Evolutionary conservation across 2,329 filamentous ascomycete genomes (phyloP), one percentile per base, ranked within the genome.

Genomic region (Pestalotiopsis sp.): DNA sequence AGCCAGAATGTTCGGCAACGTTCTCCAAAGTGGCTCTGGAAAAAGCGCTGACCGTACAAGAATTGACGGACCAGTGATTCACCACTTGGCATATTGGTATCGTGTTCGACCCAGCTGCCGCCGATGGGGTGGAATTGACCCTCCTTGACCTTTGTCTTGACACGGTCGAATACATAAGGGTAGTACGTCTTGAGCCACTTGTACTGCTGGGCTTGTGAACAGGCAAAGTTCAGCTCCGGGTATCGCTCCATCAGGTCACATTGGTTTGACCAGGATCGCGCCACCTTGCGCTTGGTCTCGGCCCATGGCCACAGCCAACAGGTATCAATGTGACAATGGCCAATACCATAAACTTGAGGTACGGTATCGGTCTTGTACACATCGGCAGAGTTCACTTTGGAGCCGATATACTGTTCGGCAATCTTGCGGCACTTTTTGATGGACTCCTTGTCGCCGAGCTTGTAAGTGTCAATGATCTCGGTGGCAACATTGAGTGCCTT

Each of bases 301-400:
- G 92, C 96, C 88, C 94, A 99, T 0, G 96, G 96, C 96, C 96
- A 99, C 45, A 99, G 86, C 96, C 96, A 99, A 81, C 95, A 98
- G 36, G 92, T 97, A 81, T 98, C 96, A 73, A 99, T 99, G 80
- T 99, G 96, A 74, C 96, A 99, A 79, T 99, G 94, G 0, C 96
- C 96, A 72, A 98, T 95, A 45, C 90, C 95, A 74, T 90, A 96
- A 3, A 98, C 93, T 69, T 97, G 86, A 1, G 93, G 89, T 41
- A 92, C 86, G 31, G 91, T 91, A 71, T 90, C 91, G 64, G 86
- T 90, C 55, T 93, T 87, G 77, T 98, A 99, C 11, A 99, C 94
- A 72, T 93, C 90, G 66, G 92, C 86, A 5, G 93, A 95, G 78
- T 97, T 92, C 61, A 97, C 90, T 67, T 92, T 87, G 57, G 92